Base-by-base conservation (phyloP, 192 early-diverging fungal species). In the Backusella morwellensis region DNA sequence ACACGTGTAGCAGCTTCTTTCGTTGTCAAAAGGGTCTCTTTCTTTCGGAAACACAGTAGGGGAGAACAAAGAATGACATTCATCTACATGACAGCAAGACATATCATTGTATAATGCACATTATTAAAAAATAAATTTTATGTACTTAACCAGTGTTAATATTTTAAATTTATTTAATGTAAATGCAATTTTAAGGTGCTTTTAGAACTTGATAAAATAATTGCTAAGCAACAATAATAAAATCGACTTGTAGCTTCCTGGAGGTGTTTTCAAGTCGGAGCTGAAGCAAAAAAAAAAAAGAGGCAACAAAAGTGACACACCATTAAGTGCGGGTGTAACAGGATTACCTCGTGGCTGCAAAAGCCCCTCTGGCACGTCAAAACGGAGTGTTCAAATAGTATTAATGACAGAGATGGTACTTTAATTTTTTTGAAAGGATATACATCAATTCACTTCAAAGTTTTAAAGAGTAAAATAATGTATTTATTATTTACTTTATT, bases 151-250 rank as follows among this genome's bases (percentile, higher is more conserved):
- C 4, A 63, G 11, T 29, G 26, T 4, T 29, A 29, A 29, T 26
- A 63, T 63, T 63, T 63, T 63, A 63, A 63, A 63, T 29, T 63
- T 29, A 29, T 29, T 29, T 63, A 21, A 63, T 63, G 56, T 26
- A 63, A 63, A 29, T 12, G 21, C 9, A 63, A 21, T 63, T 56
- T 29, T 14, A 63, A 63, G 56, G 23, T 63, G 56, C 29, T 29
- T 29, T 63, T 63, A 63, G 6, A 56, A 56, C 21, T 23, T 26
- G 21, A 23, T 23, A 23, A 56, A 56, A 56, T 56, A 56, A 56
- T 63, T 63, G 56, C 56, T 63, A 63, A 63, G 56, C 56, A 63
- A 63, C 23, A 63, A 63, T 63, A 63, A 63, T 32, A 29, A 63
- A 63, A 14, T 26, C 12, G 23, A 59, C 21, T 59, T 59, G 54